Conservation (phyloP, 2,329 filamentous ascomycete species). For the Monilinia laxa region DNA sequence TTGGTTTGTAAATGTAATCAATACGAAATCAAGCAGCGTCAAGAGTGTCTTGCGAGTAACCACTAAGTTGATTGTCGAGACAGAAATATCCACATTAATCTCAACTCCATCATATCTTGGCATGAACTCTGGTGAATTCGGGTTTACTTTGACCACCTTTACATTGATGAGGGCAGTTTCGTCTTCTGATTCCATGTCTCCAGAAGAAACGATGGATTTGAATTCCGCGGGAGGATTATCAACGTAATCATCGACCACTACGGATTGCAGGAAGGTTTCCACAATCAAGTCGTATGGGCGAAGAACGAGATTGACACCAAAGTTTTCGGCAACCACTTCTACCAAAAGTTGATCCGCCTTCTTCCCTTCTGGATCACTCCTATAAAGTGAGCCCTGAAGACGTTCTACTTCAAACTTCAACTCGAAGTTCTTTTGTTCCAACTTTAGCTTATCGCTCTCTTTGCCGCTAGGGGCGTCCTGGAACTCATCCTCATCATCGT, state of each 20-base stretch:
- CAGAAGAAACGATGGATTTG: conserved; percentile 94
- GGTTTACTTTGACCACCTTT: conserved; percentile 87
- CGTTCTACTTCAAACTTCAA: conserved; percentile 96
- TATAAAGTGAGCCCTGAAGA: conserved; percentile 87
- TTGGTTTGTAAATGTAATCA: conserved; percentile 80
- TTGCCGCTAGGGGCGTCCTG: conserved; percentile 64
- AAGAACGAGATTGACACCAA: conserved; percentile 83
- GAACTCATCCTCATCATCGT: conserved; percentile 59
- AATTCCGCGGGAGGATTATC: conserved; percentile 86
- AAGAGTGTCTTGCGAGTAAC: conserved; percentile 91
- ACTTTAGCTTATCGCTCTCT: conserved; percentile 59
- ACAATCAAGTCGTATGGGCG: conserved; percentile 90
- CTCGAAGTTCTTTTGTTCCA: conserved; percentile 90
- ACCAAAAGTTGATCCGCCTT: conserved; percentile 80
- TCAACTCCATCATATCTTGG: conserved; percentile 89
- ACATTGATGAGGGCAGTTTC: conserved; percentile 81
- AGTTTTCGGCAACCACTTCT: conserved; percentile 86
- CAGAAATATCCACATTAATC: conserved; percentile 83
- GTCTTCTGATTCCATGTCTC: conserved; percentile 68
- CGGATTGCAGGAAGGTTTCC: conserved; percentile 80
- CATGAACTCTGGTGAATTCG: conserved; percentile 88
- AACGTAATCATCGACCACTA: conserved; percentile 93
- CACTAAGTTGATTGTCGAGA: conserved; percentile 94
- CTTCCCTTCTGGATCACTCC: conserved; percentile 74
- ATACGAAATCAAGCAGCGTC: conserved; percentile 89